A percentile compares a stretch with the other conserved stretches of the same genome.
phyloP scores from a whole-genome alignment of 495 filamentous ascomycete species.

The Podospora pseudoanserina region DNA sequence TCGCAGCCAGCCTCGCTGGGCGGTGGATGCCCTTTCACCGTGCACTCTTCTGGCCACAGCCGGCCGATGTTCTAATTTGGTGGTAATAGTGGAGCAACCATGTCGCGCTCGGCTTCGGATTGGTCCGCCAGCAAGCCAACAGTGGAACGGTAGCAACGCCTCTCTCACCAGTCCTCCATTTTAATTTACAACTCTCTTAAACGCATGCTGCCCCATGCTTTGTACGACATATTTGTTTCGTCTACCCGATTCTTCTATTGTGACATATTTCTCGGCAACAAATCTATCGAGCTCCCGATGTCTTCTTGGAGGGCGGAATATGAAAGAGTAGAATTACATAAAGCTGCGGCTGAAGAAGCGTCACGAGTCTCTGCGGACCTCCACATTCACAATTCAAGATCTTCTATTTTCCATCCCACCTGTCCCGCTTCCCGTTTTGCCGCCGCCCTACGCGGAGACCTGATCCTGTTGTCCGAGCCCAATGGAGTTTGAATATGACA shows the following conservation, averaged over 20 bases:
- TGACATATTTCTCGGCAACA: not conserved
- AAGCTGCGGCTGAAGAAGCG: not conserved
- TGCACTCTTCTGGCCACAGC: not conserved
- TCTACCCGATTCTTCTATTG: not conserved
- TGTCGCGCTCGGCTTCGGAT: not conserved
- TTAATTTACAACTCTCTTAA: not conserved
- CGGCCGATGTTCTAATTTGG: not conserved
- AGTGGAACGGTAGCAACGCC: not conserved
- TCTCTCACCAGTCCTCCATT: not conserved
- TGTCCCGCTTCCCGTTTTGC: not conserved
- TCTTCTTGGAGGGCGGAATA: not conserved
- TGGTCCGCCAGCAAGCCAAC: not conserved
- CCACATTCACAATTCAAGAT: not conserved
- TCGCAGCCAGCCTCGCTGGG: constrained; percentile 2
- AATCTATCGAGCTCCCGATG: not conserved
- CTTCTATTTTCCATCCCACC: not conserved
- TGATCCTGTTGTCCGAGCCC: not conserved
- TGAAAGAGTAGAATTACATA: not conserved
- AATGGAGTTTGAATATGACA: constrained; percentile 17
- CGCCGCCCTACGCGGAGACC: not conserved
- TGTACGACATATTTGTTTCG: not conserved
- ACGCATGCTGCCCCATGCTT: not conserved
- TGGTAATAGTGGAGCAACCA: constrained; percentile 2
- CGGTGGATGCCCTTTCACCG: not conserved
- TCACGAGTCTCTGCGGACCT: not conserved